Conservation (phyloP, 176 grass and related monocot species). For the Hordeum vulgare region DNA sequence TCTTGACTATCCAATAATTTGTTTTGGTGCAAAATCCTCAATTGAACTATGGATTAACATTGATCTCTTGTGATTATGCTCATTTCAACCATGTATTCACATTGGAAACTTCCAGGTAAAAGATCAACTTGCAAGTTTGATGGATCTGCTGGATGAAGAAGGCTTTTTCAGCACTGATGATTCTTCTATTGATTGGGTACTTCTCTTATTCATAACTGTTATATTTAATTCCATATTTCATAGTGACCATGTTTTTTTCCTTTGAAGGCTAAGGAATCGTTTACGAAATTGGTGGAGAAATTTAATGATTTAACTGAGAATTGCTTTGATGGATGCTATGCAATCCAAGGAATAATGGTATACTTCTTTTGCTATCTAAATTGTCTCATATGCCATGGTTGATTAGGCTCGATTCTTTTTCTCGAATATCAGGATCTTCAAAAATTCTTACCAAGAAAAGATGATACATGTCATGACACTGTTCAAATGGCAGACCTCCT, state of each 20-base stretch:
- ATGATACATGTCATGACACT: background rate
- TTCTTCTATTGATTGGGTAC: background rate
- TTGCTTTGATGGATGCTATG: background rate
- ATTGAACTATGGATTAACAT: background rate
- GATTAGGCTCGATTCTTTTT: too few relatives aligned
- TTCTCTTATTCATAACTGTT: background rate
- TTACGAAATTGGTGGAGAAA: background rate
- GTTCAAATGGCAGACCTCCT: background rate
- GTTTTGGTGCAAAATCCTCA: background rate
- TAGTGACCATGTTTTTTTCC: background rate
- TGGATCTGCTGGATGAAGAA: background rate
- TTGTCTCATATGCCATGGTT: background rate
- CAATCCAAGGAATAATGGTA: conserved; percentile 19
- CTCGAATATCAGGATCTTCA: background rate
- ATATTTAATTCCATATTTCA: background rate
- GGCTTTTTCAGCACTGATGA: background rate
- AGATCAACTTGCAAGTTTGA: background rate
- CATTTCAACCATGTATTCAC: background rate
- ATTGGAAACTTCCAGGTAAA: background rate
- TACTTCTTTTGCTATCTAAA: background rate
- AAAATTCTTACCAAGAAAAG: background rate
- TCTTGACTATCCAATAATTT: background rate
- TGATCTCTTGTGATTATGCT: background rate
- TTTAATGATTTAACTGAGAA: background rate
- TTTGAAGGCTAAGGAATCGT: background rate